Conservation (phyloP, 192 early-diverging fungal genomes). For the Gonapodya sp. region DNA sequence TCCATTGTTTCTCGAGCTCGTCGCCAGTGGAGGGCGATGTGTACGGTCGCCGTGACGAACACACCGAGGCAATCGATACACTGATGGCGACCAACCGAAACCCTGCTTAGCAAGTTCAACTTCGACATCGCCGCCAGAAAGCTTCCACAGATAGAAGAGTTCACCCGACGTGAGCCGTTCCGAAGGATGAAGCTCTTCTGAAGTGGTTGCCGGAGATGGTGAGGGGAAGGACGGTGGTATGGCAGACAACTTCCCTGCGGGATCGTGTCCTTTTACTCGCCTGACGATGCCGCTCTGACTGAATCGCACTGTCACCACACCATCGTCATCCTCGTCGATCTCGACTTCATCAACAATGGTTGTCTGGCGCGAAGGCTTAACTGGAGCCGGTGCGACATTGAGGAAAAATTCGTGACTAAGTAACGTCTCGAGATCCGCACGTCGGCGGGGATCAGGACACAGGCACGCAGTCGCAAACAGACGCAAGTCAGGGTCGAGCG, state of each 20-base stretch:
- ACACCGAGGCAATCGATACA: slow-evolving; percentile 38
- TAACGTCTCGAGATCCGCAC: neutral
- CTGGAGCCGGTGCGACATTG: neutral
- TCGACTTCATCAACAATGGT: neutral
- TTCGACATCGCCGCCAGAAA: slow-evolving; percentile 56
- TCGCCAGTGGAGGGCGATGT: slow-evolving; percentile 22
- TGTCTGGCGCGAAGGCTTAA: neutral
- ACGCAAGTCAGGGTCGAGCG: neutral
- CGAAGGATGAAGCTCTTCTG: slow-evolving; percentile 10
- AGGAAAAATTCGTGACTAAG: neutral
- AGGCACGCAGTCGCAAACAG: neutral
- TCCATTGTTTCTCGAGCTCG: neutral
- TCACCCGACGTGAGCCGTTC: slow-evolving; percentile 34
- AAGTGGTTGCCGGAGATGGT: neutral
- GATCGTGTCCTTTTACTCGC: neutral
- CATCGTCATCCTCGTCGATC: neutral
- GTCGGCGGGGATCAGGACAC: neutral
- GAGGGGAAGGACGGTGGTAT: too few species aligned
- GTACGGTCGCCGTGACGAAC: slow-evolving; percentile 27
- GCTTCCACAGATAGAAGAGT: slow-evolving; percentile 53
- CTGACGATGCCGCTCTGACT: neutral
- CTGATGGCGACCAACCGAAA: slow-evolving; percentile 37
- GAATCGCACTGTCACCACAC: neutral
- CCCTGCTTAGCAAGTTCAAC: slow-evolving; percentile 37
- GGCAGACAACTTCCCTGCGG: neutral